phyloP scores from a whole-genome alignment of 768 basidiomycete genomes.

The Agrocybe pediades region DNA sequence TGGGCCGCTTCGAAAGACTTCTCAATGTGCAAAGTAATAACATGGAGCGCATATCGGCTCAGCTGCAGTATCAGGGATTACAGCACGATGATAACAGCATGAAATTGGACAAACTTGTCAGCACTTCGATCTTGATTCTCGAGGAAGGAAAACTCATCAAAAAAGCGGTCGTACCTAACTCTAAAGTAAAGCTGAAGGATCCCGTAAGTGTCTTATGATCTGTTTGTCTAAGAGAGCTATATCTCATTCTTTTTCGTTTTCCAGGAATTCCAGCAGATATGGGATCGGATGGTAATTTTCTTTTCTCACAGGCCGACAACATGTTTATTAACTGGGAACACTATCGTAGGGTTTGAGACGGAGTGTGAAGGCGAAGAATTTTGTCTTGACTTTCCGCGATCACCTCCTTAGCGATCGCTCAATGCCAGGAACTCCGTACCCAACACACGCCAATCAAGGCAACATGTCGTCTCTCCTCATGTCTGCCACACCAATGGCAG shows the following conservation, averaged over 20 bases:
- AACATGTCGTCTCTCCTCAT: neutral
- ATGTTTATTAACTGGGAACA: neutral
- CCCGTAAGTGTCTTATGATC: neutral
- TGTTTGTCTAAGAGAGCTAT: neutral
- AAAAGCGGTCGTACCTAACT: neutral
- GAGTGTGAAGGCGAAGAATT: slow-evolving; percentile 40
- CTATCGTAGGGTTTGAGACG: slow-evolving; percentile 35
- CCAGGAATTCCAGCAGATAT: slow-evolving; percentile 9
- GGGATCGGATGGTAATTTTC: slow-evolving; percentile 10
- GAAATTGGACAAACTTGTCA: slow-evolving; percentile 5
- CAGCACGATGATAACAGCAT: neutral
- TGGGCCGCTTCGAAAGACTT: slow-evolving; percentile 12
- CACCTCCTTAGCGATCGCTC: slow-evolving; percentile 28
- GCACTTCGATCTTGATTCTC: slow-evolving; percentile 1
- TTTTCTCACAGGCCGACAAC: neutral
- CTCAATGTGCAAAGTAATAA: slow-evolving; percentile 8
- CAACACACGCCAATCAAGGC: neutral
- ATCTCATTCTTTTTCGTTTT: neutral
- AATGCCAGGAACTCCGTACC: neutral
- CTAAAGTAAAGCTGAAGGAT: slow-evolving; percentile 7
- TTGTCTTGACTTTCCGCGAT: slow-evolving; percentile 38
- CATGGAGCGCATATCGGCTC: neutral
- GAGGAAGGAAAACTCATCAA: slow-evolving; percentile 7
- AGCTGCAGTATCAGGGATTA: neutral
- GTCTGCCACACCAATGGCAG: neutral